Evolutionary conservation across 2,329 filamentous ascomycete species (phyloP), one percentile per base, ranked within the genome.

Genomic region (Cordyceps tenuipes): DNA sequence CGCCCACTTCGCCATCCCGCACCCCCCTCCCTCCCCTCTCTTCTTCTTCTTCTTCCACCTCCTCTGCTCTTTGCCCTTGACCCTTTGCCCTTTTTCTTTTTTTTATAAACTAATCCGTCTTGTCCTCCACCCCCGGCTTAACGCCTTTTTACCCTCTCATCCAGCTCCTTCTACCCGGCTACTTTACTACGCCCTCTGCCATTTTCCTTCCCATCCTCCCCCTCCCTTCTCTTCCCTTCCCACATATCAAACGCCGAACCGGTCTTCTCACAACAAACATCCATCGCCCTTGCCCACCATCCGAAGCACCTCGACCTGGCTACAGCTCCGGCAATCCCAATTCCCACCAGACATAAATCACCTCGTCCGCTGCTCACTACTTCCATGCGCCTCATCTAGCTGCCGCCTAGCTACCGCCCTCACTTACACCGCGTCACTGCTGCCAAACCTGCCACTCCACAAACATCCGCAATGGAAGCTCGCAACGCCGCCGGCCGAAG

Each of bases 401-500:
- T 19, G 10, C 12, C n/a, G 10, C 41, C 17, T 13, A 31, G 19
- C 29, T 41, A 41, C 13, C 29, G 15, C 15, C 15, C 2, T 43
- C 61, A 57, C 43, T 48, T 53, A 54, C 29, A 57, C 53, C 53
- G 8, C 12, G 34, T 36, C 34, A 10, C 9, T 10, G 52, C n/a
- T 10, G 49, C 57, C 49, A 43, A 43, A 55, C 51, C 39, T 17
- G 13, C 10, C n/a, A 23, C 39, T 34, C 15, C 49, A 48, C 46
- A 47, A 43, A 7, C 13, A 13, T 13, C 54, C 54, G 59, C 62
- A 64, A 84, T 85, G 80, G 77, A 83, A 63, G 79, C 76, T 57
- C 74, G 78, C 66, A 79, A 85, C 70, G 80, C 82, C 48, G 74
- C 77, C 47, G 83, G 83, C 65, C 80, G 81, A 65, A 75, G 77